A percentile compares a stretch with the other conserved stretches of the same genome.
These are phyloP conservation scores for Nidularia sp. DNA, from an alignment of 768 basidiomycete species.

Conservation along the genomic window DNA sequence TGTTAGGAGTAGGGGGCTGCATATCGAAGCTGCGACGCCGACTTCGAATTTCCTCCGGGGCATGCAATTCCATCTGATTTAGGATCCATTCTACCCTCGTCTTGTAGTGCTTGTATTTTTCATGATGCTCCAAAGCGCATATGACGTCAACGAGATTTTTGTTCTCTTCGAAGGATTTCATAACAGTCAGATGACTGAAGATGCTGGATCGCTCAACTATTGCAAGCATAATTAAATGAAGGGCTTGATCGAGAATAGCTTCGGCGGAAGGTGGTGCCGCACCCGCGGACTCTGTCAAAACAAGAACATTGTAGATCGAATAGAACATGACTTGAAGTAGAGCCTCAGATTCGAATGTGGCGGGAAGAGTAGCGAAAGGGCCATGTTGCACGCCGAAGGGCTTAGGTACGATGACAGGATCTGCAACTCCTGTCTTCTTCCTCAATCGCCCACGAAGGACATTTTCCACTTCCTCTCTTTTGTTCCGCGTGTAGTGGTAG, in stretches of 20 bases:
- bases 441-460: slow-evolving; percentile 63
- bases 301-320: slow-evolving; percentile 70
- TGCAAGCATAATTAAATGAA: slow-evolving; percentile 85
- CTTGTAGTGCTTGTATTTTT: slow-evolving; percentile 69
- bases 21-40: slow-evolving; percentile 41
- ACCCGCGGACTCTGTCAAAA: slow-evolving; percentile 55
- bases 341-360: slow-evolving; percentile 64
- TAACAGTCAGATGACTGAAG: slow-evolving; percentile 58
- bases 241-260: slow-evolving; percentile 82
- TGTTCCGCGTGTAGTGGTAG: slow-evolving; percentile 92
- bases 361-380: slow-evolving; percentile 64
- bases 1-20: slow-evolving; percentile 32
- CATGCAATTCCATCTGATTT: slow-evolving; percentile 47
- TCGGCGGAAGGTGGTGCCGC: slow-evolving; percentile 75
- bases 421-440: slow-evolving; percentile 56
- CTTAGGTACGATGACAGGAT: slow-evolving; percentile 75
- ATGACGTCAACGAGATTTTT: slow-evolving; percentile 69
- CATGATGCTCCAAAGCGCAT: slow-evolving; percentile 74
- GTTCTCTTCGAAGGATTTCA: slow-evolving; percentile 51
- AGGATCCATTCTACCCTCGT: slow-evolving; percentile 77
- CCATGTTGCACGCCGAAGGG: slow-evolving; percentile 59
- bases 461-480: slow-evolving; percentile 85
- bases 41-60: slow-evolving; percentile 51
- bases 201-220: slow-evolving; percentile 62
- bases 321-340: slow-evolving; percentile 84